These are phyloP conservation scores for Dichotomopilus funicola DNA, from an alignment of 2,329 filamentous ascomycete species.

Conservation along the genomic window DNA sequence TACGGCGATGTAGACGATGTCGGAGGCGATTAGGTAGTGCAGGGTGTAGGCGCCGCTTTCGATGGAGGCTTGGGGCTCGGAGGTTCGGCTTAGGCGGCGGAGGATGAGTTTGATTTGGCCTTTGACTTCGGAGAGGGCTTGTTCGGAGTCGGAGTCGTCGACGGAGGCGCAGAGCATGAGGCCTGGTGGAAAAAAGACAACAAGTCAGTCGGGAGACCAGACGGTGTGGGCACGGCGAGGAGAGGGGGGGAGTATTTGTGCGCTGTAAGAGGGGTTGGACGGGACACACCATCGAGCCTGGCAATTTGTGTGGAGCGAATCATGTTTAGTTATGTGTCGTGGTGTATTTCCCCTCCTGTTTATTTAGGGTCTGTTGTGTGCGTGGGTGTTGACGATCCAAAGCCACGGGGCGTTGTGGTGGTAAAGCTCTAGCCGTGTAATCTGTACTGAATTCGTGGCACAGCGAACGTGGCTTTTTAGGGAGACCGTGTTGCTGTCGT, in stretches of 20 bases:
- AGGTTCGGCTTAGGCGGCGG: constrained; percentile 78
- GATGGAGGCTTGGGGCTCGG: constrained; percentile 86
- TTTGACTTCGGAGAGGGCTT: constrained; percentile 80
- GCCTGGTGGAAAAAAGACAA: constrained; percentile 46
- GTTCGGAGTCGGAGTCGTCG: constrained; percentile 75
- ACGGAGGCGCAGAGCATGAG: constrained; percentile 92
- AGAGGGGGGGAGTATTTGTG: neutral
- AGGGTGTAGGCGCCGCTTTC: constrained; percentile 76
- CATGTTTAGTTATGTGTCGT: constrained; percentile 44
- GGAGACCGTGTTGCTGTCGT: neutral
- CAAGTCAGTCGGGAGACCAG: neutral
- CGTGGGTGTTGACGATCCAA: neutral
- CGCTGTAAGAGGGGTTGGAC: constrained; percentile 1
- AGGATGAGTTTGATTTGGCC: constrained; percentile 85
- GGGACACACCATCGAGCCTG: constrained; percentile 69
- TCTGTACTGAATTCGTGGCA: neutral
- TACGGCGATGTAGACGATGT: constrained; percentile 88
- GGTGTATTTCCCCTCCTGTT: neutral
- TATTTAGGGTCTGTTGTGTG: neutral
- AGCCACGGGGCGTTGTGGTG: neutral
- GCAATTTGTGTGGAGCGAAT: constrained; percentile 92
- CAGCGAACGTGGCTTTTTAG: constrained; percentile 17
- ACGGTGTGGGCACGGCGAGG: neutral
- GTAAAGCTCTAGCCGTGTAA: neutral
- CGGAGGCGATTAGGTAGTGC: constrained; percentile 77